Evolutionary conservation across 768 basidiomycete genomes (phyloP), one percentile per base, ranked within the genome.

Genomic region (Naganishia vishniacii): DNA sequence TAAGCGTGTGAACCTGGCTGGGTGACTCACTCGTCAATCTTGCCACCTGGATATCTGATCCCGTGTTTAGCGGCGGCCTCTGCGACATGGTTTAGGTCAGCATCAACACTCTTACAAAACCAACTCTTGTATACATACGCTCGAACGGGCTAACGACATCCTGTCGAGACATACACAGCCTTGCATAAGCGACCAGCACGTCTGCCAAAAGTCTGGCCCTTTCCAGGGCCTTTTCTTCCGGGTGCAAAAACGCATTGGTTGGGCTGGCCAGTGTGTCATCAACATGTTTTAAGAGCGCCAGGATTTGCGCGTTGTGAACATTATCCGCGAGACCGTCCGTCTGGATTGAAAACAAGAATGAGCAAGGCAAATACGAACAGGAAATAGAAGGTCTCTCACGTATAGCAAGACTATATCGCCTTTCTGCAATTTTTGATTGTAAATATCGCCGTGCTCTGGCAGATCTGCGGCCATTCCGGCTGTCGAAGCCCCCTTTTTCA

Each of bases 281-380:
- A 15, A 75, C 66, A 15, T 67, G 67, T 32, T 67, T 51, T 1
- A 69, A 64, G 20, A 77, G 70, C n/a, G 67, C 62, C 3, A 73
- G 67, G 20, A 75, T 65, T 37, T 77, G 75, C 0, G 67, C 20
- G 5, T 61, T 34, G 51, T 74, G 75, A 15, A 78, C 67, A 62
- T 78, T 78, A 53, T 78, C 77, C 37, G 68, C 69, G 31, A 78
- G 62, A 4, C 77, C 77, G 61, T 78, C 77, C 44, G 77, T 77
- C 74, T 77, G 65, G 51, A 26, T 51, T 18, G 20, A 47, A 9
- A 48, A 18, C 42, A 49, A 12, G 40, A 5, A 46, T 64, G n/a
- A n/a, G n/a, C n/a, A n/a, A n/a, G n/a, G n/a, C n/a, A n/a, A n/a
- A n/a, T n/a, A n/a, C n/a, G n/a, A n/a, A n/a, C n/a, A n/a, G n/a